Conservation (phyloP, 306 rosid genomes). For the Prunus mume region DNA sequence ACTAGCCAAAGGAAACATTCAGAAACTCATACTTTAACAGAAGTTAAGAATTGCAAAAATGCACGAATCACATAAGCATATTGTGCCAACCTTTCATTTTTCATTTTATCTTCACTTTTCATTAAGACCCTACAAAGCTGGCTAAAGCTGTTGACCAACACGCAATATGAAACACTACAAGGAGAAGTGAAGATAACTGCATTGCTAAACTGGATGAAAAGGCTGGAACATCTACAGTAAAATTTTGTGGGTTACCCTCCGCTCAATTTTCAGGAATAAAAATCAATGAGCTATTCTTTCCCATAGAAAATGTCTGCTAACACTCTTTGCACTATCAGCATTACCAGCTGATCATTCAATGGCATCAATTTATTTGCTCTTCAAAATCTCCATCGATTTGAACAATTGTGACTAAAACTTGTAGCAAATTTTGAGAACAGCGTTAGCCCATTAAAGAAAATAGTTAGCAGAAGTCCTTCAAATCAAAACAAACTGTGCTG, state of each 20-base stretch:
- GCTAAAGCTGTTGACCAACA: conserved; percentile 1
- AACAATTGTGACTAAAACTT: not conserved
- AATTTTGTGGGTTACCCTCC: not conserved
- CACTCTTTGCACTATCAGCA: not conserved
- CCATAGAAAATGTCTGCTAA: not conserved
- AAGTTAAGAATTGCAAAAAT: conserved; percentile 16
- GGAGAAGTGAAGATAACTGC: not conserved
- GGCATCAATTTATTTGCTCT: not conserved
- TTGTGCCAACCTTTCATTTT: not conserved
- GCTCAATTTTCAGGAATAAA: not conserved
- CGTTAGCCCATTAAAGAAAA: not conserved
- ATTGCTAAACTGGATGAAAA: not conserved
- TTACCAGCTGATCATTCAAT: not conserved
- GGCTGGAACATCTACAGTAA: not conserved
- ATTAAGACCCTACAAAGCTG: not conserved
- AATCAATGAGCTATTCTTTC: not conserved
- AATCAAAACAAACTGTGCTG: not conserved
- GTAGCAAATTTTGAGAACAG: not conserved
- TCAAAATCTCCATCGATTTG: not conserved
- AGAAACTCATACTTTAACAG: conserved; percentile 48
- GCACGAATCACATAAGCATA: conserved; percentile 7
- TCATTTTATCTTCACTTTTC: not conserved
- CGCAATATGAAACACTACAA: not conserved
- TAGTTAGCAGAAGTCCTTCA: not conserved
- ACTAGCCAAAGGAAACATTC: conserved; percentile 88